A percentile compares a stretch with the other conserved stretches of the same genome.
Conservation (phyloP, 2,329 filamentous ascomycete genomes). For the Sporothrix brunneoviolacea region DNA sequence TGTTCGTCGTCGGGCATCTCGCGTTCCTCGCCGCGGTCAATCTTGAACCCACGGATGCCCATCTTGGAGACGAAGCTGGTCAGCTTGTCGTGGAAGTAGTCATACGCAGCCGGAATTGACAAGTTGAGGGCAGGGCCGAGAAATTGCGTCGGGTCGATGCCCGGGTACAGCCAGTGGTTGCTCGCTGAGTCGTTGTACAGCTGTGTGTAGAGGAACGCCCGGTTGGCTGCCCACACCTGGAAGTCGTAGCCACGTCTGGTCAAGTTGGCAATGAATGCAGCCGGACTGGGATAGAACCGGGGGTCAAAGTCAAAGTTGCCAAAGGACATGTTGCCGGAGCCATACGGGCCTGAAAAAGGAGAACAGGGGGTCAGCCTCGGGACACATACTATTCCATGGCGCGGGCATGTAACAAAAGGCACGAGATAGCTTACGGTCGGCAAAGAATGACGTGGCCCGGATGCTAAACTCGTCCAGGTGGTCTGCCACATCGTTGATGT, state of each 20-base stretch:
- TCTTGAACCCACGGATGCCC: slow-evolving; percentile 32
- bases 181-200: slow-evolving; percentile 25
- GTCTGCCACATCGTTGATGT: slow-evolving; percentile 28
- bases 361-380: too few relatives aligned
- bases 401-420: too few relatives aligned
- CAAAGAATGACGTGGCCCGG: slow-evolving; percentile 27
- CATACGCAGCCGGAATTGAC: slow-evolving; percentile 29
- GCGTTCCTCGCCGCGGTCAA: slow-evolving; percentile 32
- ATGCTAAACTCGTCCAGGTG: slow-evolving; percentile 27
- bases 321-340: slow-evolving; percentile 25
- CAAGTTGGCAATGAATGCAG: slow-evolving; percentile 27
- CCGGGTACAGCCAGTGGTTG: slow-evolving; percentile 28
- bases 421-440: slow-evolving; percentile 22
- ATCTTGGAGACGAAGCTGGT: slow-evolving; percentile 24
- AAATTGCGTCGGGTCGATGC: slow-evolving; percentile 23
- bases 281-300: slow-evolving; percentile 25
- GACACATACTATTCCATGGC: too few relatives aligned
- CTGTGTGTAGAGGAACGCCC: slow-evolving; percentile 26
- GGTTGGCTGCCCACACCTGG: slow-evolving; percentile 32
- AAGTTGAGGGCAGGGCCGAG: slow-evolving; percentile 30
- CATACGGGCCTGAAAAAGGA: slow-evolving; percentile 22
- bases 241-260: slow-evolving; percentile 28
- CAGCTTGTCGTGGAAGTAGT: slow-evolving; percentile 27
- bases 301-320: slow-evolving; percentile 32
- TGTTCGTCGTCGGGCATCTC: slow-evolving; percentile 32